A percentile compares a stretch with the other conserved stretches of the same genome.
Evolutionary conservation across 805 yeast species (phyloP).

Genomic region (Pachysolen tannophilus): DNA sequence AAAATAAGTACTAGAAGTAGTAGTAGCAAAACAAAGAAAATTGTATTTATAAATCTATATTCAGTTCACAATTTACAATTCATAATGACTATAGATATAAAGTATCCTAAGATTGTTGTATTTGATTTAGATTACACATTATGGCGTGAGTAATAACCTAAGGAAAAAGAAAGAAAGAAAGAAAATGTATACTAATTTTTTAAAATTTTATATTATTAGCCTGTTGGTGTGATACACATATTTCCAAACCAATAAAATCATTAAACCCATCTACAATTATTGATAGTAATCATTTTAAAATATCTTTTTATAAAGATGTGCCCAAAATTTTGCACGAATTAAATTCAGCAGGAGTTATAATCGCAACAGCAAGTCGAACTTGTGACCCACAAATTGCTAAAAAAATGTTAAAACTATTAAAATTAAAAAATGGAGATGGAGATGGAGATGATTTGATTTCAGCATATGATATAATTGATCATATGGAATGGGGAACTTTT

Average conservation of each 20-base stretch:
- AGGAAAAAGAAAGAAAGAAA: background rate
- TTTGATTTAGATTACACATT: slow-evolving; percentile 72
- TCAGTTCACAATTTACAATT: too few species aligned
- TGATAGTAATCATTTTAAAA: slow-evolving; percentile 47
- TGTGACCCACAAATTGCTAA: slow-evolving; percentile 72
- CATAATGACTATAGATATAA: background rate
- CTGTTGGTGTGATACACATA: slow-evolving; percentile 77
- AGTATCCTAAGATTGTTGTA: slow-evolving; percentile 47
- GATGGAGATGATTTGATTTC: background rate
- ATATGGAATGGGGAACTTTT: slow-evolving; percentile 63
- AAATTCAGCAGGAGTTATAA: slow-evolving; percentile 33
- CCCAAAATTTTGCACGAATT: slow-evolving; percentile 51
- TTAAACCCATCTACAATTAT: slow-evolving; percentile 27
- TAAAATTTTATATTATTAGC: slow-evolving; percentile 11
- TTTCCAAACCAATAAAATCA: slow-evolving; percentile 44
- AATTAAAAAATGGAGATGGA: slow-evolving; percentile 40
- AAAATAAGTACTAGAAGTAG: too few species aligned
- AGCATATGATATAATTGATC: slow-evolving; percentile 44
- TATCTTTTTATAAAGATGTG: slow-evolving; percentile 63
- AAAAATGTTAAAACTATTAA: slow-evolving; percentile 45
- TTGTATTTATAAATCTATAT: too few species aligned
- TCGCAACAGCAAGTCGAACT: slow-evolving; percentile 75
- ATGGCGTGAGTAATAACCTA: slow-evolving; percentile 46
- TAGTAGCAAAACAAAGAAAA: too few species aligned
- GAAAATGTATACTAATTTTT: background rate